Evolutionary conservation across 495 filamentous ascomycete species (phyloP).

Genomic region (Penicillium manginii): DNA sequence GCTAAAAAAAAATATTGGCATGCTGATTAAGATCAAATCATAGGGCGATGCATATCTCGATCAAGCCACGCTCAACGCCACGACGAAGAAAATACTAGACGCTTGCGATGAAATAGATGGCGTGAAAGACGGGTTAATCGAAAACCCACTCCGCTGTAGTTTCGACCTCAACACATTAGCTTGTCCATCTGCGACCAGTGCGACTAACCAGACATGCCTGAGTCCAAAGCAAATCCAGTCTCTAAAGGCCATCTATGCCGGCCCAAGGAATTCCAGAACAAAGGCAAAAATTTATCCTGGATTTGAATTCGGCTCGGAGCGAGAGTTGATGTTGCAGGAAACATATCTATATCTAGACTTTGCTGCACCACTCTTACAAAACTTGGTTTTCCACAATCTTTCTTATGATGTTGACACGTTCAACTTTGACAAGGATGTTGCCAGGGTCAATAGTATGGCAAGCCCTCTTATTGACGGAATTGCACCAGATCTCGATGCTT

Average conservation of each 20-base stretch:
- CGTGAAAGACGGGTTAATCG: slow-evolving; percentile 41
- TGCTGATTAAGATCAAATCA: neutral
- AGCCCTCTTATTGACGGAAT: slow-evolving; percentile 42
- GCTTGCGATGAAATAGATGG: slow-evolving; percentile 45
- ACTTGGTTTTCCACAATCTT: slow-evolving; percentile 65
- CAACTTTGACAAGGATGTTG: slow-evolving; percentile 43
- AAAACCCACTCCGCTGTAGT: slow-evolving; percentile 41
- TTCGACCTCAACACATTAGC: slow-evolving; percentile 39
- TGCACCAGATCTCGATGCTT: slow-evolving; percentile 32
- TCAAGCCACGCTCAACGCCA: slow-evolving; percentile 38
- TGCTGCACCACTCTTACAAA: slow-evolving; percentile 63
- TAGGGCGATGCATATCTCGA: slow-evolving; percentile 22
- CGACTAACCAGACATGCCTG: slow-evolving; percentile 10
- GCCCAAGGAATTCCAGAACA: slow-evolving; percentile 13
- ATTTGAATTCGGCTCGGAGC: slow-evolving; percentile 37
- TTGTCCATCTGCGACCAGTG: slow-evolving; percentile 23
- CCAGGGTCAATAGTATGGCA: slow-evolving; percentile 30
- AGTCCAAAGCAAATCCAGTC: slow-evolving; percentile 6
- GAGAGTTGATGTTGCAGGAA: slow-evolving; percentile 37
- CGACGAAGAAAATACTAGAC: slow-evolving; percentile 33
- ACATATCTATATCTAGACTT: slow-evolving; percentile 32
- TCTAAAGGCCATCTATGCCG: slow-evolving; percentile 4
- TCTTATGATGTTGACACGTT: slow-evolving; percentile 56
- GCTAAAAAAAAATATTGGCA: neutral
- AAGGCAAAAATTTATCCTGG: slow-evolving; percentile 40